Evolutionary conservation across 495 filamentous ascomycete species (phyloP).

Genomic region (Neurospora sp.): DNA sequence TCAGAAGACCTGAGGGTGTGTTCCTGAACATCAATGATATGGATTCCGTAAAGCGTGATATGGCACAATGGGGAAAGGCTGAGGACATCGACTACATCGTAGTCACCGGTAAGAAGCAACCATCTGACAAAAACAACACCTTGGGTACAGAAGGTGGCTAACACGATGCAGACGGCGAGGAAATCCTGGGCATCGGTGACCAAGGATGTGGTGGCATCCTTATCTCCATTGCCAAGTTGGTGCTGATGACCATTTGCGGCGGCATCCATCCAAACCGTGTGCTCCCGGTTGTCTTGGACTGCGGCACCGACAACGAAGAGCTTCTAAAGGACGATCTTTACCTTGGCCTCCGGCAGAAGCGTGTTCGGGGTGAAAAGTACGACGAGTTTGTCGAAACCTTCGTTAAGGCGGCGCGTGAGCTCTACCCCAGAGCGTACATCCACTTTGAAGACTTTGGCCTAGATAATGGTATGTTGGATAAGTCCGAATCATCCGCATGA

Average conservation of each 20-base stretch:
- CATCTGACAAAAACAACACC: no score
- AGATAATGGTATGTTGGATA: slow-evolving; percentile 31
- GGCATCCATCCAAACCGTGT: slow-evolving; percentile 75
- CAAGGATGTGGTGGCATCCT: slow-evolving; percentile 84
- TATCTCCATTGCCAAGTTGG: slow-evolving; percentile 76
- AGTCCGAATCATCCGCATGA: not conserved
- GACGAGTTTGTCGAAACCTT: slow-evolving; percentile 71
- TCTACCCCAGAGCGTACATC: slow-evolving; percentile 72
- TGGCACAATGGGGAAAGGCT: slow-evolving; percentile 54
- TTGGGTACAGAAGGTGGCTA: not conserved
- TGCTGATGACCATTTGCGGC: slow-evolving; percentile 72
- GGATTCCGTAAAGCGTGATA: slow-evolving; percentile 48
- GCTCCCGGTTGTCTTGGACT: slow-evolving; percentile 77
- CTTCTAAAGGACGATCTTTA: slow-evolving; percentile 75
- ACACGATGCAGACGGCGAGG: slow-evolving; percentile 26
- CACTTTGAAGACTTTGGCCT: slow-evolving; percentile 66
- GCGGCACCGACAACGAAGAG: slow-evolving; percentile 72
- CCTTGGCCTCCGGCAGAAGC: slow-evolving; percentile 57
- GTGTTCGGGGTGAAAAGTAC: slow-evolving; percentile 63
- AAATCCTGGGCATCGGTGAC: slow-evolving; percentile 85
- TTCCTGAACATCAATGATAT: slow-evolving; percentile 50
- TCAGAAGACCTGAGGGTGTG: slow-evolving; percentile 61
- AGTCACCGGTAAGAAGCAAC: slow-evolving; percentile 50
- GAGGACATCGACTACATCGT: slow-evolving; percentile 87
- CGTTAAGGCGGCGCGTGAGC: slow-evolving; percentile 51